Percentiles rank a stretch among this genome's conserved stretches.
Conservation (phyloP, 371 early-diverging fungal species). For the Mortierella sp. region DNA sequence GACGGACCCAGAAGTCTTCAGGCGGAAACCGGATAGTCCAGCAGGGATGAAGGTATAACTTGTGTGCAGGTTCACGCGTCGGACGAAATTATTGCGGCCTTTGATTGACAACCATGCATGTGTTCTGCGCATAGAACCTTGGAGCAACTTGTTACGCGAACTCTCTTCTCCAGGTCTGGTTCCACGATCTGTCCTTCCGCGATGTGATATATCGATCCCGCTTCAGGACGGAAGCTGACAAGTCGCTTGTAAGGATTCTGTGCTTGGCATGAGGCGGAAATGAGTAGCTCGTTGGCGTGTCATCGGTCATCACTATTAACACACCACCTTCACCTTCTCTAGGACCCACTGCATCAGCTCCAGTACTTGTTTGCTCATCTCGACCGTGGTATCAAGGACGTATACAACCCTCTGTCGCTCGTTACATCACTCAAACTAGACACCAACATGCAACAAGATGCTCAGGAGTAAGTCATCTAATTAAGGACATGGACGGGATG, state of each 20-base stretch:
- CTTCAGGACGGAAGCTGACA: conserved; percentile 10
- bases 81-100: conserved; percentile 24
- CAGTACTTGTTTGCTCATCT: conserved; percentile 57
- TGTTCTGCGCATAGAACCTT: conserved; percentile 53
- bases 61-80: background rate
- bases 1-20: conserved; percentile 4
- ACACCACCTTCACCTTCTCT: background rate
- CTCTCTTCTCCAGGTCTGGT: conserved; percentile 62
- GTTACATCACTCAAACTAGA: conserved; percentile 58
- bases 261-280: background rate
- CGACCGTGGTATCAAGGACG: conserved; percentile 31
- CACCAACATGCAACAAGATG: conserved; percentile 62
- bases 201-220: conserved; percentile 41
- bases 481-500: background rate
- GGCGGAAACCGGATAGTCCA: conserved; percentile 23
- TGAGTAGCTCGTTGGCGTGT: background rate
- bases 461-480: conserved; percentile 60
- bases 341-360: conserved; percentile 58
- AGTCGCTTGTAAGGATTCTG: conserved; percentile 32
- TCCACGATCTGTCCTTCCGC: conserved; percentile 59
- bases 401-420: conserved; percentile 57
- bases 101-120: background rate
- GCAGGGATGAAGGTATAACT: conserved; percentile 49
- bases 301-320: background rate
- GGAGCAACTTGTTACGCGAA: conserved; percentile 70